Conservation (phyloP, 495 filamentous ascomycete genomes). For the Lasiosphaeria ovina region DNA sequence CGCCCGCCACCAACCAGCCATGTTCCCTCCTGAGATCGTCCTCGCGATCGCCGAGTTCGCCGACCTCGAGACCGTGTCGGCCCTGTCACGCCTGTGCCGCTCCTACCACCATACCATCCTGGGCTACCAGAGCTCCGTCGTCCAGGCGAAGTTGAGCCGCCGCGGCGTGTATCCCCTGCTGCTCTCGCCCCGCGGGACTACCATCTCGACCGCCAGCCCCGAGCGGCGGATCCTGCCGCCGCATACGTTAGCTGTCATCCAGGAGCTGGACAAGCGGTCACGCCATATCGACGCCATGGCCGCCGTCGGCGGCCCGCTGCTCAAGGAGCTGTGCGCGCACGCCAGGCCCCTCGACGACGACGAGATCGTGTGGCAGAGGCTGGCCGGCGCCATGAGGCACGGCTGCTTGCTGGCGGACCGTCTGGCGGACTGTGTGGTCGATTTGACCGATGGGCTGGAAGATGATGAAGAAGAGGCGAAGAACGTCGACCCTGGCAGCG, state of each 20-base stretch:
- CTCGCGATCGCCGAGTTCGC: slow-evolving; percentile 27
- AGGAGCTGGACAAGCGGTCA: slow-evolving; percentile 28
- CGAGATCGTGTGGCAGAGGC: not conserved
- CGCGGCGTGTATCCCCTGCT: not conserved
- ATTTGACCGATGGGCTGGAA: not conserved
- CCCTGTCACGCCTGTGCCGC: slow-evolving; percentile 23
- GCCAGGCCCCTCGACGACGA: not conserved
- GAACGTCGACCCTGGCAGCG: no score
- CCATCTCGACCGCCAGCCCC: slow-evolving; percentile 22
- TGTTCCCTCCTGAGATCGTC: slow-evolving; percentile 22
- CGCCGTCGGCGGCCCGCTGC: not conserved
- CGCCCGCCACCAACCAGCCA: slow-evolving; percentile 1
- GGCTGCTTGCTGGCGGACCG: slow-evolving; percentile 5
- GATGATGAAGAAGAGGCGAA: not conserved
- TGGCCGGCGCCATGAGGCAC: slow-evolving; percentile 18
- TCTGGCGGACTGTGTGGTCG: slow-evolving; percentile 12
- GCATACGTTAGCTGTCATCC: slow-evolving; percentile 18
- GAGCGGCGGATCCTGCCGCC: slow-evolving; percentile 17
- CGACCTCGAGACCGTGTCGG: slow-evolving; percentile 19
- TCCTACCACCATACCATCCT: slow-evolving; percentile 14
- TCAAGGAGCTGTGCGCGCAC: not conserved
- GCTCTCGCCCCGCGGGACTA: slow-evolving; percentile 12
- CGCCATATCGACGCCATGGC: slow-evolving; percentile 22
- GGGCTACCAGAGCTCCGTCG: slow-evolving; percentile 25
- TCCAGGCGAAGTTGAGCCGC: slow-evolving; percentile 5